Conservation (phyloP, 164 flowering plant genomes). For the Chimonanthus praecox region DNA sequence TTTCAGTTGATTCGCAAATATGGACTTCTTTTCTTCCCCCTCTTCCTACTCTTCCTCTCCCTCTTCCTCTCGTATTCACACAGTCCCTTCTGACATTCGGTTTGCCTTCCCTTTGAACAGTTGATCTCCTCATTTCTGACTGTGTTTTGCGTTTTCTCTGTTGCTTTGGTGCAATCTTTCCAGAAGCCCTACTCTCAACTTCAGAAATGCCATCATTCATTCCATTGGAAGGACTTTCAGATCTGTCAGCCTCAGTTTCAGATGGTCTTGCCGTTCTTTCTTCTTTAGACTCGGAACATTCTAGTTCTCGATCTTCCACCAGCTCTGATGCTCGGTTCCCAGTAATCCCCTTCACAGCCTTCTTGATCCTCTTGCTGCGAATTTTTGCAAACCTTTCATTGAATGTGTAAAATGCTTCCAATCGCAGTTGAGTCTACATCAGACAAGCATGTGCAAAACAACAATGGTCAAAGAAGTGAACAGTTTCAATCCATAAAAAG, state of each 20-base stretch:
- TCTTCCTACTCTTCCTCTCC: slow-evolving; percentile 33
- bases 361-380: slow-evolving; percentile 81
- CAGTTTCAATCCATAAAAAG: background rate
- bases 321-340: slow-evolving; percentile 39
- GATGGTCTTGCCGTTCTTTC: slow-evolving; percentile 22
- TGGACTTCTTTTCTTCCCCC: slow-evolving; percentile 25
- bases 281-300: slow-evolving; percentile 26
- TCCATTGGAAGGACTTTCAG: slow-evolving; percentile 15
- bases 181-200: slow-evolving; percentile 8
- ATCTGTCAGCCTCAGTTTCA: slow-evolving; percentile 15
- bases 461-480: background rate
- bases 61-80: slow-evolving; percentile 14
- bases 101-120: slow-evolving; percentile 7
- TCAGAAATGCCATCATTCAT: slow-evolving; percentile 15
- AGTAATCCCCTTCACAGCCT: slow-evolving; percentile 80
- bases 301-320: slow-evolving; percentile 31
- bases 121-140: slow-evolving; percentile 10
- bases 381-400: slow-evolving; percentile 96
- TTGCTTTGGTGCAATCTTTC: slow-evolving; percentile 21
- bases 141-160: slow-evolving; percentile 20
- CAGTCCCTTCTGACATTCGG: slow-evolving; percentile 11
- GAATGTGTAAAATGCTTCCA: slow-evolving; percentile 94
- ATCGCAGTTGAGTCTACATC: slow-evolving; percentile 80
- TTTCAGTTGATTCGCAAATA: slow-evolving; percentile 22
- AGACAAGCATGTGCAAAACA: slow-evolving; percentile 4